Conservation (phyloP, 176 grass and related monocot genomes). For the Sorghum bicolor region Sorghum_bicolor_NCBIv3 NC_012875.2:51787501-51788000, state of each 20-base stretch:
- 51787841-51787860: background rate
- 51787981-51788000: too few relatives aligned
- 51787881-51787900: background rate
- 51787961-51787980: background rate
- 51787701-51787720: background rate
- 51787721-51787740: background rate
- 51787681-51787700: background rate
- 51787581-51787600: background rate
- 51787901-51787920: background rate
- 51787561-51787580: too few relatives aligned
- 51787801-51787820: background rate
- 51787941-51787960: background rate
- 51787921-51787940: background rate
- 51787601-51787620: background rate
- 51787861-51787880: conserved; percentile 15
- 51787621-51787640: background rate
- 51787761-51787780: background rate
- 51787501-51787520: background rate
- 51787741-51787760: conserved; percentile 13
- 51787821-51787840: conserved; percentile 1
- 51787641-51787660: background rate
- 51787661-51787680: background rate
- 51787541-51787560: background rate
- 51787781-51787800: background rate
- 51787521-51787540: conserved; percentile 22